Conservation (phyloP, 768 basidiomycete species). For the Neoboletus subvelutipes region DNA sequence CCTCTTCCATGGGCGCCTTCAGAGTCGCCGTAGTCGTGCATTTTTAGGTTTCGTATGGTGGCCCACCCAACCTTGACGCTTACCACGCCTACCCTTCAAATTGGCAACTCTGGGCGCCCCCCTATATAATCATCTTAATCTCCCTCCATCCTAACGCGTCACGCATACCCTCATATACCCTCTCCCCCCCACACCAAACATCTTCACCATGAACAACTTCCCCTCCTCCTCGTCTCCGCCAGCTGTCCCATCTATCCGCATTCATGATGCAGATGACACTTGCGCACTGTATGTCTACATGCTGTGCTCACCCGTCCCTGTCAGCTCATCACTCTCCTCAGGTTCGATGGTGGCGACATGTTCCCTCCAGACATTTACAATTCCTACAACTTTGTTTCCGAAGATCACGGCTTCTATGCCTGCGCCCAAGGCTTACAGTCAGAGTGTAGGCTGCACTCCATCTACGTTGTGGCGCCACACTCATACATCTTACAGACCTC, state of each 20-base stretch:
- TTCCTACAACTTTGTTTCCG: not conserved
- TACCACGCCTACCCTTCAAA: constrained; percentile 6
- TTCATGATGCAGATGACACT: constrained; percentile 10
- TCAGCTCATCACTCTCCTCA: constrained; percentile 13
- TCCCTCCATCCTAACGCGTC: constrained; percentile 4
- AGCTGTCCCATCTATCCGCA: constrained; percentile 20
- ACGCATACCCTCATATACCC: constrained; percentile 6
- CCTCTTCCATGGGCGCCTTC: constrained; percentile 11
- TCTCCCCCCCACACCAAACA: not conserved
- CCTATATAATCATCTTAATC: constrained; percentile 22
- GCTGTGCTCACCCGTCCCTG: not conserved
- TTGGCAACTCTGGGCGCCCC: constrained; percentile 5
- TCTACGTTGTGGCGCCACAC: constrained; percentile 14
- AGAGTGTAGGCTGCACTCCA: constrained; percentile 3
- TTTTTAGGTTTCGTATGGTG: constrained; percentile 3
- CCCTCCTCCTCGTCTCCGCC: not conserved
- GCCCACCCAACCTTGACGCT: constrained; percentile 8
- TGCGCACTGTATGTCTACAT: constrained; percentile 17
- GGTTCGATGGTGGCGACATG: constrained; percentile 3
- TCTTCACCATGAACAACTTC: constrained; percentile 12
- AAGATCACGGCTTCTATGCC: not conserved
- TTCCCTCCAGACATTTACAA: not conserved
- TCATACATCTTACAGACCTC: constrained; percentile 9
- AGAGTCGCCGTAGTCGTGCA: not conserved
- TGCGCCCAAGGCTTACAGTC: constrained; percentile 4